Evolutionary conservation across 164 flowering plant species (phyloP).

Genomic region (Cinnamomum chago): DNA sequence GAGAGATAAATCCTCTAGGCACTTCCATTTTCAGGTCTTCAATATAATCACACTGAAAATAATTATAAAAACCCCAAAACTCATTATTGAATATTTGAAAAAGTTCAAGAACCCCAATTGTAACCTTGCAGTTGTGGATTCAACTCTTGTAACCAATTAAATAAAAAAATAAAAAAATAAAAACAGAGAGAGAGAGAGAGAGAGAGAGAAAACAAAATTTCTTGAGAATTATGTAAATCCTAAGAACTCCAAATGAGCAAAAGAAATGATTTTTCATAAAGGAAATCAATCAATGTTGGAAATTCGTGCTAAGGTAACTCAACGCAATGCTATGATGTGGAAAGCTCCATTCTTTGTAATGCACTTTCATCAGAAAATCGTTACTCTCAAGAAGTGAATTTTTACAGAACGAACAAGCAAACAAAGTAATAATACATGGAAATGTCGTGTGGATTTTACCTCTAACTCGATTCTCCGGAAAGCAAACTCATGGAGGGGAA

Average conservation of each 20-base stretch:
- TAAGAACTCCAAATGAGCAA: not conserved
- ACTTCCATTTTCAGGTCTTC: conserved; percentile 12
- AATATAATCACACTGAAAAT: not conserved
- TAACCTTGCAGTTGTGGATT: not conserved
- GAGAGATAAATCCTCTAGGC: conserved; percentile 8
- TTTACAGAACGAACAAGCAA: not conserved
- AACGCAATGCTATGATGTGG: not conserved
- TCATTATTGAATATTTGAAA: not conserved
- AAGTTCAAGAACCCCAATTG: not conserved
- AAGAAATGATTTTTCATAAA: too few relatives aligned
- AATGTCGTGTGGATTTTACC: not conserved
- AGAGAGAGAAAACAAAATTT: not conserved
- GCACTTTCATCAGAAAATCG: not conserved
- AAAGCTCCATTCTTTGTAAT: not conserved
- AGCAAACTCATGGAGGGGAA: not conserved
- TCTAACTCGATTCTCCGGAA: not conserved
- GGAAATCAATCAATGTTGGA: too few relatives aligned
- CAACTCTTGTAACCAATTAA: too few relatives aligned
- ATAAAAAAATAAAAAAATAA: too few relatives aligned
- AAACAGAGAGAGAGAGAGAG: not conserved
- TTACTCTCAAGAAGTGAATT: not conserved
- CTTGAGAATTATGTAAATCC: not conserved
- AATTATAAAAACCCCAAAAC: not conserved
- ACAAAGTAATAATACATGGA: not conserved
- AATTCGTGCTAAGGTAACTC: not conserved